Conservation (phyloP, 352 stramenopile genomes). For the Pythium periplocum region DNA sequence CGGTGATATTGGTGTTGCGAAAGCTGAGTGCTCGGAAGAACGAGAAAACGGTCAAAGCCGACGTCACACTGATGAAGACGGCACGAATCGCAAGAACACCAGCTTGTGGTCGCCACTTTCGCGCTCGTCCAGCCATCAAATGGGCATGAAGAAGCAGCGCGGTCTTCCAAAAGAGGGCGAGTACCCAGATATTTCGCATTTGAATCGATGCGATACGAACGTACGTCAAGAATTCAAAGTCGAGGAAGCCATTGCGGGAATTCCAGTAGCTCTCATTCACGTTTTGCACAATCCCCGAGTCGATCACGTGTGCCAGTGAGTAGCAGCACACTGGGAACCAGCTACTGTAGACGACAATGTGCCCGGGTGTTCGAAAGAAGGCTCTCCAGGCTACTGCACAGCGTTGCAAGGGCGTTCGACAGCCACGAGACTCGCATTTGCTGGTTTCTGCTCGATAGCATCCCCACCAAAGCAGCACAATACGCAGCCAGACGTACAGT, state of each 20-base stretch:
- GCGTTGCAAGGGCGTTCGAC: background rate
- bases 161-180: slow-evolving; percentile 17
- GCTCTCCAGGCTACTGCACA: slow-evolving; percentile 2
- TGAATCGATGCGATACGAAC: slow-evolving; percentile 10
- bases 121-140: background rate
- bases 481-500: slow-evolving; percentile 41
- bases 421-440: slow-evolving; percentile 5
- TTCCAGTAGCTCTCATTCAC: slow-evolving; percentile 11
- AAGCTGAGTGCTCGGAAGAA: slow-evolving; percentile 8
- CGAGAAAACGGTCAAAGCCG: slow-evolving; percentile 11
- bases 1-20: slow-evolving; percentile 12
- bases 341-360: slow-evolving; percentile 34
- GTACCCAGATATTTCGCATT: slow-evolving; percentile 27
- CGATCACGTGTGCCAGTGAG: slow-evolving; percentile 17
- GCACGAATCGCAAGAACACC: slow-evolving; percentile 12
- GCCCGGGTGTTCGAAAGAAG: slow-evolving; percentile 22
- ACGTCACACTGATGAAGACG: slow-evolving; percentile 7
- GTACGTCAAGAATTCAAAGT: slow-evolving; percentile 12
- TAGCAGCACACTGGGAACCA: slow-evolving; percentile 23
- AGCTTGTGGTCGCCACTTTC: background rate
- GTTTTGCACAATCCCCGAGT: slow-evolving; percentile 16
- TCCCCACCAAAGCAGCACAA: slow-evolving; percentile 17
- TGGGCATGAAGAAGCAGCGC: background rate
- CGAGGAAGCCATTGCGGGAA: slow-evolving; percentile 6
- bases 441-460: slow-evolving; percentile 15